Evolutionary conservation across 768 basidiomycete species (phyloP).

Genomic region (Boletus pseudopeckii): DNA sequence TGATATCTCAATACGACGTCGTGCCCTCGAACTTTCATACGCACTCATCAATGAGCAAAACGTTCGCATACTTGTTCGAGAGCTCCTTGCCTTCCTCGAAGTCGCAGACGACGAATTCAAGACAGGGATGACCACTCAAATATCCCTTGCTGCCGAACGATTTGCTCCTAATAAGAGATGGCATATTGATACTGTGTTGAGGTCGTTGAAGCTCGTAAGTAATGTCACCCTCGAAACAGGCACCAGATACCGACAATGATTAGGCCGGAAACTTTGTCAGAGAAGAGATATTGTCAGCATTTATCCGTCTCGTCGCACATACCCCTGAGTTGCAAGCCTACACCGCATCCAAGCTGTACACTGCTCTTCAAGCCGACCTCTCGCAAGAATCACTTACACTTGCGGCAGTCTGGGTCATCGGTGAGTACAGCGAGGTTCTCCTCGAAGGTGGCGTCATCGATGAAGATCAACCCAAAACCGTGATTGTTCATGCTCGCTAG

Average conservation of each 20-base stretch:
- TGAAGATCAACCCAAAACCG: slow-evolving; percentile 68
- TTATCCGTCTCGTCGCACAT: slow-evolving; percentile 93
- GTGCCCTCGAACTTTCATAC: slow-evolving; percentile 95
- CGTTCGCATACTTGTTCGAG: slow-evolving; percentile 86
- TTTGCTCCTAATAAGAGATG: slow-evolving; percentile 98
- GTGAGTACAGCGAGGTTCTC: slow-evolving; percentile 91
- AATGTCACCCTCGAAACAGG: not conserved
- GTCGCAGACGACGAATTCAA: slow-evolving; percentile 99
- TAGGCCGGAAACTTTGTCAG: slow-evolving; percentile 98
- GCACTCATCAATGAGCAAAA: slow-evolving; percentile 95
- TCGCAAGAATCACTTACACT: slow-evolving; percentile 96
- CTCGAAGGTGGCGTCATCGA: slow-evolving; percentile 82
- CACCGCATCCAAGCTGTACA: slow-evolving; percentile 87
- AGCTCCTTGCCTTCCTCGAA: slow-evolving; percentile 93
- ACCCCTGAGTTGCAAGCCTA: slow-evolving; percentile 97
- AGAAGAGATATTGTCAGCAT: slow-evolving; percentile 92
- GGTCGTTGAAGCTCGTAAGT: slow-evolving; percentile 85
- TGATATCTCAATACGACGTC: slow-evolving; percentile 95
- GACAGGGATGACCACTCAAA: slow-evolving; percentile 95
- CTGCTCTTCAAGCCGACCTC: slow-evolving; percentile 83
- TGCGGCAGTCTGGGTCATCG: slow-evolving; percentile 92
- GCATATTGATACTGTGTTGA: slow-evolving; percentile 97
- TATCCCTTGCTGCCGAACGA: slow-evolving; percentile 90
- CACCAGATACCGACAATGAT: not conserved
- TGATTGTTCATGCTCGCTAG: slow-evolving; percentile 31